Conservation (phyloP, 2,329 filamentous ascomycete species). For the Claviceps sp. region DNA sequence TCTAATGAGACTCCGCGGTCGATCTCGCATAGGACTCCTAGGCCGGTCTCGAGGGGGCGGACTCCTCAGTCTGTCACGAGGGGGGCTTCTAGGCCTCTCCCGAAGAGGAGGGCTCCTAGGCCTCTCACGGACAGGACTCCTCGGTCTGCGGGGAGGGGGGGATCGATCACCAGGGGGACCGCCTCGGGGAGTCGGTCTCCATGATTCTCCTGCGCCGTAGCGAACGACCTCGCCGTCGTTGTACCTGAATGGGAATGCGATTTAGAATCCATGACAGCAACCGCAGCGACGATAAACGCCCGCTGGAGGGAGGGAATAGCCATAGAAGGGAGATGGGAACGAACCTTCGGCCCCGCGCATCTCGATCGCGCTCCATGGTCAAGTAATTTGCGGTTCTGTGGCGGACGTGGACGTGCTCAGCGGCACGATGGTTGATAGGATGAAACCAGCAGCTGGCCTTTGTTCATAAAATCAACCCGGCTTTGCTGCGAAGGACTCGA, state of each 20-base stretch:
- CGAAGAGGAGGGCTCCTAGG: neutral
- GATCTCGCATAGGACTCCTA: conserved; percentile 10
- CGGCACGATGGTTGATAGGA: neutral
- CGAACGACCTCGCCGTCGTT: conserved; percentile 49
- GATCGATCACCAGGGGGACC: conserved; percentile 25
- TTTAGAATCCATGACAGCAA: neutral
- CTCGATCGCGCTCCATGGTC: conserved; percentile 25
- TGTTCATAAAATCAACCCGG: neutral
- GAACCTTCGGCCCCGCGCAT: conserved; percentile 21
- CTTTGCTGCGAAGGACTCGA: neutral
- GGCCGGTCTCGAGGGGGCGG: conserved; percentile 2
- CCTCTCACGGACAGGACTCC: conserved; percentile 18
- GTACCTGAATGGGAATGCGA: conserved; percentile 27
- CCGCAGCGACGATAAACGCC: neutral
- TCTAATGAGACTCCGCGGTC: conserved; percentile 15
- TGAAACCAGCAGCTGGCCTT: neutral
- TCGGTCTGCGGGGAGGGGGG: conserved; percentile 27
- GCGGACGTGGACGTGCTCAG: neutral
- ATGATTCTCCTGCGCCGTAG: conserved; percentile 49
- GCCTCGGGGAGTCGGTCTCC: conserved; percentile 40
- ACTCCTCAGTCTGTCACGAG: conserved; percentile 9
- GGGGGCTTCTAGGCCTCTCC: neutral
- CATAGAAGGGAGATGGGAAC: neutral
- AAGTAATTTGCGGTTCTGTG: neutral
- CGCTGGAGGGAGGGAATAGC: neutral